A percentile compares a stretch with the other conserved stretches of the same genome.
These are phyloP conservation scores for Phanerochaete sordida DNA, from an alignment of 768 basidiomycete species.

Conservation along the genomic window DNA sequence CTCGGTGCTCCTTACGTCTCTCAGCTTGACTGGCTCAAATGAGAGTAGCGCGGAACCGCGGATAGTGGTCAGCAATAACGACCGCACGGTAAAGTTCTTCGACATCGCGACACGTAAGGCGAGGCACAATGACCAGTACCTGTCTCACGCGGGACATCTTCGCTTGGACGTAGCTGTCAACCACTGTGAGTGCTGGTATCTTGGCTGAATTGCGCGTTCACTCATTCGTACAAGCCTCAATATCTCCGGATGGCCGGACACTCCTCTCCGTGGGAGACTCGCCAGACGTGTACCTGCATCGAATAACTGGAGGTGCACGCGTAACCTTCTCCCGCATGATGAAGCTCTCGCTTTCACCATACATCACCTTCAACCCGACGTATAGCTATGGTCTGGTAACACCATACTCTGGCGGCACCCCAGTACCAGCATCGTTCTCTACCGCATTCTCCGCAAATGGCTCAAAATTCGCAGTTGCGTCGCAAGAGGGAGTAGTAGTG, in stretches of 20 bases:
- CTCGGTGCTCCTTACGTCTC: slow-evolving; percentile 63
- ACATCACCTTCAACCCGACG: slow-evolving; percentile 34
- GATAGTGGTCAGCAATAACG: slow-evolving; percentile 84
- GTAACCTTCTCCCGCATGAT: slow-evolving; percentile 64
- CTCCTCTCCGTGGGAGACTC: slow-evolving; percentile 92
- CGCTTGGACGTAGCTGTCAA: slow-evolving; percentile 71
- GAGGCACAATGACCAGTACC: slow-evolving; percentile 19
- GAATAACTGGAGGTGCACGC: slow-evolving; percentile 60
- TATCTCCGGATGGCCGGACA: slow-evolving; percentile 85
- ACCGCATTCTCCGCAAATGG: slow-evolving; percentile 77
- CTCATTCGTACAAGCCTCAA: slow-evolving; percentile 56
- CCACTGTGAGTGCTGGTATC: slow-evolving; percentile 55
- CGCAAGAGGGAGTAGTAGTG: slow-evolving; percentile 76
- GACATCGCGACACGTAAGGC: slow-evolving; percentile 56
- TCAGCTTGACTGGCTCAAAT: slow-evolving; percentile 56
- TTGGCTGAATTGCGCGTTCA: background rate
- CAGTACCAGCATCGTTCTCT: slow-evolving; percentile 69
- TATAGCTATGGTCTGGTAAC: slow-evolving; percentile 16
- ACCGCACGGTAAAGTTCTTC: slow-evolving; percentile 76
- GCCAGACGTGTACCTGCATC: slow-evolving; percentile 78
- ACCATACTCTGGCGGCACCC: slow-evolving; percentile 18
- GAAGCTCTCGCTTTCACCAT: slow-evolving; percentile 62
- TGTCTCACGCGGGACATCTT: slow-evolving; percentile 45
- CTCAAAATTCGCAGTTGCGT: slow-evolving; percentile 77
- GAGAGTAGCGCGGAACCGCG: slow-evolving; percentile 72